phyloP scores from a whole-genome alignment of 345 rosid genomes.

The Anastatica hierochuntica region DNA sequence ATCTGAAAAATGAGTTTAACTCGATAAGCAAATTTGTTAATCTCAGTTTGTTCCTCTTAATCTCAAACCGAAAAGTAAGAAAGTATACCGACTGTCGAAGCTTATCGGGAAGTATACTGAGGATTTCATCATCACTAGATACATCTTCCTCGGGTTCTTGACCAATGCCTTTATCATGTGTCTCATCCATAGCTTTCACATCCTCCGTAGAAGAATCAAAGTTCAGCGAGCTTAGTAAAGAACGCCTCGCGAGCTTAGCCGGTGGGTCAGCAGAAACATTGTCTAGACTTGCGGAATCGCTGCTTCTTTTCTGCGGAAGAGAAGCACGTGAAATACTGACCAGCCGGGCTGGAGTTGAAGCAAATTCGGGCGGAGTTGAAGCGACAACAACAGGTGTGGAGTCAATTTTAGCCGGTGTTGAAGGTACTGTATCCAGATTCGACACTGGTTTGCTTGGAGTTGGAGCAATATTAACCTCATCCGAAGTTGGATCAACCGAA shows the following conservation, averaged over 20 bases:
- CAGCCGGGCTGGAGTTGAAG: conserved; percentile 43
- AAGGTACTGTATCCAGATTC: not conserved
- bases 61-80: not conserved
- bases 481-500: not conserved
- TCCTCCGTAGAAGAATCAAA: conserved; percentile 43
- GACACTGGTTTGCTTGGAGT: conserved; percentile 21
- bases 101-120: conserved; percentile 40
- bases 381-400: conserved; percentile 24
- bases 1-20: conserved; percentile 37
- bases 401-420: conserved; percentile 23
- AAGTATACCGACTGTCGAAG: conserved; percentile 47
- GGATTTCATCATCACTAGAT: conserved; percentile 38
- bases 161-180: conserved; percentile 14
- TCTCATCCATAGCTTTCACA: not conserved
- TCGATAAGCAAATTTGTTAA: not conserved
- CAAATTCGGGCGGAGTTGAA: conserved; percentile 55
- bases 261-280: conserved; percentile 30
- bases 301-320: conserved; percentile 40
- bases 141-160: conserved; percentile 15
- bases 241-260: conserved; percentile 51
- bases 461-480: not conserved
- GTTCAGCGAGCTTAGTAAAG: conserved; percentile 38
- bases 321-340: conserved; percentile 37
- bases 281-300: conserved; percentile 37
- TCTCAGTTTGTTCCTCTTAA: not conserved